Conservation (phyloP, 768 basidiomycete species). For the Rhodotorula babjevae region DNA sequence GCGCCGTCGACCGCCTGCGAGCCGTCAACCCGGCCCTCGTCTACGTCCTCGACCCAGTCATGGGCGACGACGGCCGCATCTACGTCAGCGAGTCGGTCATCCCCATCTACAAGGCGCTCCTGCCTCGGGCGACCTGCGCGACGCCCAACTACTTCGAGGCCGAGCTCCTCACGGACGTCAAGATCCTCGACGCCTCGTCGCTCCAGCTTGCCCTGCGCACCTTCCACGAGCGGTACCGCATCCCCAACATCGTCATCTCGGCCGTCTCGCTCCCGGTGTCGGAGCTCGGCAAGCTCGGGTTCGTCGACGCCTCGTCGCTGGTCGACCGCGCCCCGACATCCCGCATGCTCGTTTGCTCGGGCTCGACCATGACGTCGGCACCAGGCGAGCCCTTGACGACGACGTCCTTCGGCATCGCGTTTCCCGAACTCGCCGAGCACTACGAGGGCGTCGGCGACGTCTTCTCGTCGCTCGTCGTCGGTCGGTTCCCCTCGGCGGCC, state of each 20-base stretch:
- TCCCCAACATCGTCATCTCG: slow-evolving; percentile 85
- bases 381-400: slow-evolving; percentile 31
- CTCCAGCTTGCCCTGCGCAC: slow-evolving; percentile 64
- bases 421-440: slow-evolving; percentile 80
- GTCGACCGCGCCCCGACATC: neutral
- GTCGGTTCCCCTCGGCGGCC: slow-evolving; percentile 55
- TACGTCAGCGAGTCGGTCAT: slow-evolving; percentile 85
- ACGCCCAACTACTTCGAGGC: slow-evolving; percentile 98
- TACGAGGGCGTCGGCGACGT: slow-evolving; percentile 96
- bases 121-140: slow-evolving; percentile 82
- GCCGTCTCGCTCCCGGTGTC: slow-evolving; percentile 57
- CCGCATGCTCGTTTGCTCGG: slow-evolving; percentile 68
- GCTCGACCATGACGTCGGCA: slow-evolving; percentile 55
- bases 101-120: slow-evolving; percentile 68
- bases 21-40: slow-evolving; percentile 59
- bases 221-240: slow-evolving; percentile 68
- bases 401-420: slow-evolving; percentile 61
- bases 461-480: slow-evolving; percentile 85
- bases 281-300: slow-evolving; percentile 51
- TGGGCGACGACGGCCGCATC: slow-evolving; percentile 82
- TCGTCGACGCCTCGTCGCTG: slow-evolving; percentile 1
- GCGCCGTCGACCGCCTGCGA: slow-evolving; percentile 61
- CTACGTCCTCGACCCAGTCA: slow-evolving; percentile 90
- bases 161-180: slow-evolving; percentile 74
- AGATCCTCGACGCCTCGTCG: slow-evolving; percentile 63